Conservation (phyloP, 352 stramenopile genomes). For the Aphanomyces invadans region DNA sequence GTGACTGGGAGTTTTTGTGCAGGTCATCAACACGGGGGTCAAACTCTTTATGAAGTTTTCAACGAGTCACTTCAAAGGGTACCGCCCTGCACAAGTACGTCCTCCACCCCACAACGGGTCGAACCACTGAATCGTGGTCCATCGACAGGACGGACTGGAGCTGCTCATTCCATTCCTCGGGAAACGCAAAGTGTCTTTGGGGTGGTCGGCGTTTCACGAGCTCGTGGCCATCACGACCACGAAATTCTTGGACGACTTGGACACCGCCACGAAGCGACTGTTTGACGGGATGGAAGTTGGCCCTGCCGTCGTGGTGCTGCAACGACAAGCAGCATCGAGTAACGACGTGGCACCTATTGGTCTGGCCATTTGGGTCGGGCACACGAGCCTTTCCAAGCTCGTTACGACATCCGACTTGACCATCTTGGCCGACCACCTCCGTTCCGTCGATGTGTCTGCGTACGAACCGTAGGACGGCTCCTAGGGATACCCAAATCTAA, state of each 20-base stretch:
- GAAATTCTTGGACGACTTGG: constrained; percentile 7
- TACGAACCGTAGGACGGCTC: constrained; percentile 8
- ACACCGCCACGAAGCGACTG: neutral
- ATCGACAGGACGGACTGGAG: constrained; percentile 11
- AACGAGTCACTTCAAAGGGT: constrained; percentile 16
- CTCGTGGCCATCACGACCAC: constrained; percentile 8
- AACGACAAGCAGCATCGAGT: neutral
- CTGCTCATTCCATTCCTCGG: constrained; percentile 10
- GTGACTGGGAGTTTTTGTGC: no score
- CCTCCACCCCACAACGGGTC: neutral
- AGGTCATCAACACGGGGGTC: constrained; percentile 23
- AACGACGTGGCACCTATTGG: neutral
- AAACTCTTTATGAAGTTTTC: constrained; percentile 21
- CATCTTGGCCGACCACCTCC: constrained; percentile 16
- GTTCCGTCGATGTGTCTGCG: neutral
- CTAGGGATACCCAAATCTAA: no score
- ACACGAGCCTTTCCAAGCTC: constrained; percentile 16
- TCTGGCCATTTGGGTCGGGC: constrained; percentile 9
- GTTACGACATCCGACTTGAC: constrained; percentile 17
- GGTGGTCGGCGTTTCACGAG: constrained; percentile 13
- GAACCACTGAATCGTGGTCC: neutral
- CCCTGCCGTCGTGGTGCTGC: constrained; percentile 8
- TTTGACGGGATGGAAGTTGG: constrained; percentile 4
- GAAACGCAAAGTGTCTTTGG: constrained; percentile 17
- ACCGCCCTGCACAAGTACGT: constrained; percentile 15